phyloP scores from a whole-genome alignment of 306 rosid species.

The Casuarina glauca region DNA sequence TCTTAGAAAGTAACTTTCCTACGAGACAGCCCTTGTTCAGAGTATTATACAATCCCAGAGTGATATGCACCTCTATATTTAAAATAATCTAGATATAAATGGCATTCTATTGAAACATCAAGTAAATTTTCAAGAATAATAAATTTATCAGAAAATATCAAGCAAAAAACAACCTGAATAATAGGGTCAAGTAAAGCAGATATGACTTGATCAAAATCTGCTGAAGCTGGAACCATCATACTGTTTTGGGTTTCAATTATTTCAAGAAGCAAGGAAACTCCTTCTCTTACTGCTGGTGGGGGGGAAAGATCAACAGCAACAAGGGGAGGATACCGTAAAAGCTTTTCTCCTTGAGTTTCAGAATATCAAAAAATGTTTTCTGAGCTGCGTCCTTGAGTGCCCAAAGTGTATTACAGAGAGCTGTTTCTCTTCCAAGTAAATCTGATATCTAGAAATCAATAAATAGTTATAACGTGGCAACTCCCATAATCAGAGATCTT shows the following conservation, averaged over 20 bases:
- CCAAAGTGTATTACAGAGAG: slow-evolving; percentile 84
- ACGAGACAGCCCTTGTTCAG: background rate
- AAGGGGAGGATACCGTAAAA: slow-evolving; percentile 88
- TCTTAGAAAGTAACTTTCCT: background rate
- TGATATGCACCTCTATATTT: background rate
- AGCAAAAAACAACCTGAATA: slow-evolving; percentile 58
- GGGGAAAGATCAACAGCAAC: slow-evolving; percentile 97
- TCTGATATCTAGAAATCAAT: slow-evolving; percentile 69
- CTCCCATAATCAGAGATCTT: background rate
- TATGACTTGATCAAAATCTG: slow-evolving; percentile 78
- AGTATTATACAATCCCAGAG: background rate
- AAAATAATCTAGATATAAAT: background rate
- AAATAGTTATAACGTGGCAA: slow-evolving; percentile 25
- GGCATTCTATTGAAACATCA: slow-evolving; percentile 11
- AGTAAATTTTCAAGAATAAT: background rate
- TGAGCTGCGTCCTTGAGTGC: slow-evolving; percentile 86
- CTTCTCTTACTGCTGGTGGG: slow-evolving; percentile 96
- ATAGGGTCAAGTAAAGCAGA: slow-evolving; percentile 93
- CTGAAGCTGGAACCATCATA: slow-evolving; percentile 86
- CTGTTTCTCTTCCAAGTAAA: slow-evolving; percentile 89
- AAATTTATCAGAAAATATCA: background rate
- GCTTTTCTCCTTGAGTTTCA: slow-evolving; percentile 89
- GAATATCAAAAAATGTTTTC: slow-evolving; percentile 89
- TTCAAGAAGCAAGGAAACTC: slow-evolving; percentile 89
- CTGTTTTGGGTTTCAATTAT: slow-evolving; percentile 76